Evolutionary conservation across 208 protist species (phyloP), one percentile per base, ranked within the genome.

Genomic region (Phytomonas serpens): DNA sequence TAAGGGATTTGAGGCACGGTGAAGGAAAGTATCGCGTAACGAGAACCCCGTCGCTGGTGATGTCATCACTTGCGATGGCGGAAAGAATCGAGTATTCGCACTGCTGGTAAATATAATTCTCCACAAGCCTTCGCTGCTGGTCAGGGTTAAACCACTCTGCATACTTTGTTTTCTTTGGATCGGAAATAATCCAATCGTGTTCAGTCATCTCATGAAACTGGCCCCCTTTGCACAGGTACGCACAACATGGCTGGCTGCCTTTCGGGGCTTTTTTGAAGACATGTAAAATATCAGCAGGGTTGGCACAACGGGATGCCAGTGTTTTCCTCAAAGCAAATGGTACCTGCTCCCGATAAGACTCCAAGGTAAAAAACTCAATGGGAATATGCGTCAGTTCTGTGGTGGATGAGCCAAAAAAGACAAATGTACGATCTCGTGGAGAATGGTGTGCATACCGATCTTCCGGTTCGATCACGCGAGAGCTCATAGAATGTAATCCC

Each of bases 311-410:
- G 37, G 78, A 77, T 0, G 85, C 80, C 31, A 97, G 82, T 11
- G 88, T 93, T 75, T 96, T 95, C 69, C 92, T 90, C 66, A 95
- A 74, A 3, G 77, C 72, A 71, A 97, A 96, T 10, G 87, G 82
- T 31, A 97, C 84, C 70, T 95, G 85, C 78, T 97, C 93, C 61
- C 93, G 92, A 78, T 93, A 97, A 9, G 89, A 89, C 78, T 97
- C 92, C 32, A 96, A 69, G n/a, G 87, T 95, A 78, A 88, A 97
- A 81, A 97, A 95, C 74, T 97, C 93, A 61, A 97, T 86, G 23
- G 93, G 93, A 61, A 97, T 82, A 80, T 88, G 84, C 4, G 84
- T 94, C 66, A 97, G 79, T 68, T 95, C 89, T 64, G 89, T 82
- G 14, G 72, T 64, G 36, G 84, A 89, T 34, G 87, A 77, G 30